Evolutionary conservation across 345 rosid species (phyloP).

Genomic region (Dipteronia dyeriana): DNA sequence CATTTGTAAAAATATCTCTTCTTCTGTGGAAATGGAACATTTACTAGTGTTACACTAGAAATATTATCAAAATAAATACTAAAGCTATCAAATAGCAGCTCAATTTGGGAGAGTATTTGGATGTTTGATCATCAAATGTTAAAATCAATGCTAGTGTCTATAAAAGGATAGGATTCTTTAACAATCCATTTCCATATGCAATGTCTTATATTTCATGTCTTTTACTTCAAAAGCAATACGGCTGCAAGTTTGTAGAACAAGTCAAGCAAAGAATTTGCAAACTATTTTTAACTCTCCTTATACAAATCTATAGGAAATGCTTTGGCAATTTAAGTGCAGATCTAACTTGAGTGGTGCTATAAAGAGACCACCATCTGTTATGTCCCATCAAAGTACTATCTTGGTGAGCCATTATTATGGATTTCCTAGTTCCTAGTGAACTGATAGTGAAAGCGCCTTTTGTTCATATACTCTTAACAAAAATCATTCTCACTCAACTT

Average conservation of each 20-base stretch:
- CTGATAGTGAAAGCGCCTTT: background rate
- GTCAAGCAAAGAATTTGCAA: slow-evolving; percentile 6
- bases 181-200: background rate
- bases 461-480: background rate
- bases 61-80: background rate
- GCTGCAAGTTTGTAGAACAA: slow-evolving; percentile 6
- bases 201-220: background rate
- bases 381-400: background rate
- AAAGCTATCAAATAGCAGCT: too few relatives aligned
- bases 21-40: background rate
- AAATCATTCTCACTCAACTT: background rate
- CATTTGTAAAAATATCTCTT: background rate
- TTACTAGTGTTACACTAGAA: background rate
- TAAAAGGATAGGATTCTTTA: background rate
- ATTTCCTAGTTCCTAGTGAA: background rate
- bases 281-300: background rate
- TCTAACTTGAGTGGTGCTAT: background rate
- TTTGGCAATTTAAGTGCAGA: slow-evolving; percentile 4
- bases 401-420: background rate
- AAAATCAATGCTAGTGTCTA: background rate
- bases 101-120: background rate
- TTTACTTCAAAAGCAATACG: slow-evolving; percentile 10
- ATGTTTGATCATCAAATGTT: background rate
- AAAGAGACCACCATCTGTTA: background rate
- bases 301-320: background rate